Evolutionary conservation across 108 stramenopile genomes (phyloP).

Genomic region (Cyclotella atomus): DNA sequence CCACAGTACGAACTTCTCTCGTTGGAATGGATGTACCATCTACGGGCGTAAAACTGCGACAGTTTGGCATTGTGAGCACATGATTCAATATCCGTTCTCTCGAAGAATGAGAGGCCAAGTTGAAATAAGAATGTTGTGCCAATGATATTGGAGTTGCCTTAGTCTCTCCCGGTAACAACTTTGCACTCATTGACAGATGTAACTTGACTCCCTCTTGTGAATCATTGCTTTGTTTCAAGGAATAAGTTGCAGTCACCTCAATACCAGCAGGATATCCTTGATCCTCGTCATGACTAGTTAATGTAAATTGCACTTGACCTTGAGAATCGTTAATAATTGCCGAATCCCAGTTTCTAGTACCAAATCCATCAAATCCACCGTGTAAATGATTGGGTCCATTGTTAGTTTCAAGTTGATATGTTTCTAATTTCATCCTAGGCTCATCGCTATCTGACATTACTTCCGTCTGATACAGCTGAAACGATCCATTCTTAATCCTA

Average conservation of each 20-base stretch:
- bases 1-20: slow-evolving; percentile 56
- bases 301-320: slow-evolving; percentile 62
- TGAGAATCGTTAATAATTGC: slow-evolving; percentile 38
- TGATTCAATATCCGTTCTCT: slow-evolving; percentile 68
- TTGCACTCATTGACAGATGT: slow-evolving; percentile 58
- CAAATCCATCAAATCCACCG: slow-evolving; percentile 78
- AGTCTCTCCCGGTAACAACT: slow-evolving; percentile 42
- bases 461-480: slow-evolving; percentile 47
- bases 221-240: slow-evolving; percentile 29
- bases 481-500: slow-evolving; percentile 73
- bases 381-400: slow-evolving; percentile 86
- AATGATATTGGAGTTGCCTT: slow-evolving; percentile 77
- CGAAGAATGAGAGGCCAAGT: slow-evolving; percentile 60
- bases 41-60: slow-evolving; percentile 70
- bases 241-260: slow-evolving; percentile 65
- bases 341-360: slow-evolving; percentile 63
- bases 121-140: slow-evolving; percentile 89
- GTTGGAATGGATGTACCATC: slow-evolving; percentile 73
- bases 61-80: slow-evolving; percentile 54
- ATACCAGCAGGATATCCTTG: slow-evolving; percentile 84
- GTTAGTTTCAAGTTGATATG: slow-evolving; percentile 71
- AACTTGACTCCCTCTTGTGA: slow-evolving; percentile 31
- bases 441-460: not conserved
- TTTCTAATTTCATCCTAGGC: slow-evolving; percentile 7
- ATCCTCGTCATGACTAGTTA: slow-evolving; percentile 72